Evolutionary conservation across 352 stramenopile genomes (phyloP), one percentile per base, ranked within the genome.

Genomic region (Phytophthora cryptogea): DNA sequence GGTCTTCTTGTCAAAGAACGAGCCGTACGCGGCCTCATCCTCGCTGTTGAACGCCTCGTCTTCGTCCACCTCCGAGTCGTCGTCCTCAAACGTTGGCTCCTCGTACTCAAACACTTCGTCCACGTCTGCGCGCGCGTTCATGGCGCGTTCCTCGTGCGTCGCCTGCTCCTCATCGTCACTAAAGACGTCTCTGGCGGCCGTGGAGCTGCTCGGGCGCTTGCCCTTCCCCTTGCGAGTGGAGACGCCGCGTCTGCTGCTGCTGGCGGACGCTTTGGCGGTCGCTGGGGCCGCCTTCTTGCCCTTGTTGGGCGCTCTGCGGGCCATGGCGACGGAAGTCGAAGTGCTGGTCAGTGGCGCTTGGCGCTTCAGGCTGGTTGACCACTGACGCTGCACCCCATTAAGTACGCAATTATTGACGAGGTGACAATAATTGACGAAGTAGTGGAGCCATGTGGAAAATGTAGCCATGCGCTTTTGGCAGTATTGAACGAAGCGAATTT

Each of bases 41-140:
- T 98, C 92, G 41, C 89, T 97, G 62, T 98, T 92, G 71, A 98
- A 98, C 23, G 94, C 92, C 54, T 93, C 88, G 57, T 98, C 91
- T 64, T 98, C 91, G 59, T 93, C 83, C 66, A 98, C 96, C 70
- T 97, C 90, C 68, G 95, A 96, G 70, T 98, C 95, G 43, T 95
- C 74, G 20, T 88, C 86, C 20, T 94, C 85, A 33, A 78, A 80
- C 37, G 74, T 89, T 11, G 83, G 83, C 49, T 80, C 67, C 56
- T 94, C 83, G 63, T 91, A 91, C 72, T 92, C 86, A 63, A 92
- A 89, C 54, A 93, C 80, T 61, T 80, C 73, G 59, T 92, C 76
- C 42, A 92, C 83, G 61, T 96, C 85, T 46, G 88, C 84, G 16
- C 80, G 74, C 14, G 66, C 68, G 48, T 89, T 86, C 66, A 85